Evolutionary conservation across 2,329 filamentous ascomycete species (phyloP).

Genomic region (Alternaria sp.): DNA sequence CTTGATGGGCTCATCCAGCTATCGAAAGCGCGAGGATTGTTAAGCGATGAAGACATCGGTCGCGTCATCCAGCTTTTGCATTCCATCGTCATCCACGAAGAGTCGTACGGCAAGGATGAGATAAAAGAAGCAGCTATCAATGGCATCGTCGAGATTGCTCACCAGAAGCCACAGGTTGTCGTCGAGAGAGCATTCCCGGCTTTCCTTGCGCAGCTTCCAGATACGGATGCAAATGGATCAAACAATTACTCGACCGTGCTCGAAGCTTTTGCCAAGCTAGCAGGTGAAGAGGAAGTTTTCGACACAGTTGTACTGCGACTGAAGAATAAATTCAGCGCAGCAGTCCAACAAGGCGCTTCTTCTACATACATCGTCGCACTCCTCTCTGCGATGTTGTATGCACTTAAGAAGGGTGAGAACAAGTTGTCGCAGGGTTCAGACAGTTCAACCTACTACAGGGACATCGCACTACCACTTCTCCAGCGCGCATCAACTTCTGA

Average conservation of each 20-base stretch:
- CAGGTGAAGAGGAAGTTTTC: constrained; percentile 69
- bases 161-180: constrained; percentile 68
- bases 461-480: constrained; percentile 57
- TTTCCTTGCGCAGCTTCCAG: constrained; percentile 71
- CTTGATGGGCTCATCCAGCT: constrained; percentile 57
- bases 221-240: constrained; percentile 59
- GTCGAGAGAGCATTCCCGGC: constrained; percentile 72
- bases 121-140: constrained; percentile 67
- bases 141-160: constrained; percentile 68
- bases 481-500: constrained; percentile 47
- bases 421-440: constrained; percentile 57
- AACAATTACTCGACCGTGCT: constrained; percentile 64
- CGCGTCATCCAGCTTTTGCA: constrained; percentile 68
- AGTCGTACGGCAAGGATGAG: constrained; percentile 64
- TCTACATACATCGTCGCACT: constrained; percentile 67
- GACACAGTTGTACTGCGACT: constrained; percentile 70
- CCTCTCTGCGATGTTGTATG: constrained; percentile 68
- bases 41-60: constrained; percentile 54
- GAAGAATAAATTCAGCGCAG: constrained; percentile 68
- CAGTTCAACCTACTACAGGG: constrained; percentile 56
- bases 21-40: constrained; percentile 52
- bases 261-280: constrained; percentile 71
- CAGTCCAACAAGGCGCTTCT: constrained; percentile 62
- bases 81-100: constrained; percentile 68
- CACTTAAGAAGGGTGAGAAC: constrained; percentile 64